These are phyloP conservation scores for Phaeoacremonium minimum DNA, from an alignment of 2,329 filamentous ascomycete species.

Conservation along the genomic window DNA sequence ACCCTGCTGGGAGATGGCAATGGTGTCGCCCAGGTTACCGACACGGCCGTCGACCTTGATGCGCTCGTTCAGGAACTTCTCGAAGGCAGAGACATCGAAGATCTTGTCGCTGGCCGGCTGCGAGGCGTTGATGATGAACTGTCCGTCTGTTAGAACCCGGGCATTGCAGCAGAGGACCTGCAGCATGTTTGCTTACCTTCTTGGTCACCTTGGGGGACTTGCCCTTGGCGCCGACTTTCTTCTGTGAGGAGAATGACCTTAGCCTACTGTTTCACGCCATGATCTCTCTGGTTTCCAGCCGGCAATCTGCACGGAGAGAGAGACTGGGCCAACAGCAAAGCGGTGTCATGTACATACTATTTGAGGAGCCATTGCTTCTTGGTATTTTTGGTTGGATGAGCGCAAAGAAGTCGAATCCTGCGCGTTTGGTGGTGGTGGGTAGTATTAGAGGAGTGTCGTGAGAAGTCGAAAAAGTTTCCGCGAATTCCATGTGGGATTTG, in stretches of 20 bases:
- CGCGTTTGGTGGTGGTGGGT: constrained; percentile 50
- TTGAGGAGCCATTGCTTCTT: constrained; percentile 72
- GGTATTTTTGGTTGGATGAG: constrained; percentile 32
- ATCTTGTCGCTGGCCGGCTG: constrained; percentile 99
- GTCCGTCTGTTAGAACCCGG: constrained; percentile 6
- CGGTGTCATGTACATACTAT: constrained; percentile 81
- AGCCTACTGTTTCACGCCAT: constrained; percentile 90
- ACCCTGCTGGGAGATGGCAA: constrained; percentile 84
- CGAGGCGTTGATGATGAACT: constrained; percentile 99
- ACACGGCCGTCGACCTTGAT: constrained; percentile 99
- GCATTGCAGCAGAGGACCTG: background rate
- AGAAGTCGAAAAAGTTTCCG: too few species aligned
- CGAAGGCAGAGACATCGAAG: constrained; percentile 97
- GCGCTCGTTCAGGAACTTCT: constrained; percentile 99
- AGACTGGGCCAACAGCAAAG: constrained; percentile 87
- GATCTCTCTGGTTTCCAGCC: constrained; percentile 36
- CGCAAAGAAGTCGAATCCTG: constrained; percentile 78
- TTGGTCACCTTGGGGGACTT: constrained; percentile 74
- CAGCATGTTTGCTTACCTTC: constrained; percentile 57
- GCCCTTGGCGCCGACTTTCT: constrained; percentile 61
- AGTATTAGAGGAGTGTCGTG: too few species aligned
- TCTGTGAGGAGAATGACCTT: constrained; percentile 63
- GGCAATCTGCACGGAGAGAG: constrained; percentile 13
- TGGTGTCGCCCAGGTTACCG: constrained; percentile 92
- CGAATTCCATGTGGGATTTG: too few species aligned